Base-by-base conservation (phyloP, 208 protist species). In the Leishmania arabica region DNA sequence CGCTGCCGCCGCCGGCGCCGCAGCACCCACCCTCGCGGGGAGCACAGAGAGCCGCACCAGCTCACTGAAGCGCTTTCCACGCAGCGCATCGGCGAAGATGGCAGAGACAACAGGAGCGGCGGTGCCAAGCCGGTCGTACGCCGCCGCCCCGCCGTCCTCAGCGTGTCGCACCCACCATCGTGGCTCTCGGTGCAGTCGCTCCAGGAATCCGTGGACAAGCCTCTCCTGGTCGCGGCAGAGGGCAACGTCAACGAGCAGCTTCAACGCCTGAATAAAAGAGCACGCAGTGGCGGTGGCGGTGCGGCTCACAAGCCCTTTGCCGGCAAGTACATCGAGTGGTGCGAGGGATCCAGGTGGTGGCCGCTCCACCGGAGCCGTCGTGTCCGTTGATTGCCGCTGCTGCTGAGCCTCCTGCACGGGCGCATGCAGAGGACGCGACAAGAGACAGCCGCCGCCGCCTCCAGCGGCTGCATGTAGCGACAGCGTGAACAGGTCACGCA, bases 161-260 rank as follows among this genome's bases (percentile, higher is more conserved):
- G 64, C 75, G 49, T 74, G 65, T 4, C 86, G 86, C 40, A 86
- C 75, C 94, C 92, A 96, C 92, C 92, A 97, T 40, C 90, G 84
- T 34, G 91, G 92, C 73, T 95, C 89, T 45, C 69, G 51, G 45
- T 85, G 81, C 24, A 97, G 87, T 7, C 82, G 85, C 80, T 89
- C 80, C 21, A 97, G 78, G 81, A 97, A 97, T 42, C 81, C 80
- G 64, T 90, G 78, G 62, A 97, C 86, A 60, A 96, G 82, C 9
- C 92, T 91, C n/a, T 89, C 89, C 74, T 84, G 88, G 81, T 97
- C 93, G 31, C 93, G 90, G 79, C 85, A 95, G 34, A 97, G 88
- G 5, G 91, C 92, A 0, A 97, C 85, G 83, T 96, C 93, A 8
- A 95, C 62, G n/a, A 97, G 49, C 1, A 97, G 84, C 72, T 86